A percentile compares a stretch with the other conserved stretches of the same genome.
Conservation (phyloP, 2,329 filamentous ascomycete genomes). For the Trichocomaceae sp. region DNA sequence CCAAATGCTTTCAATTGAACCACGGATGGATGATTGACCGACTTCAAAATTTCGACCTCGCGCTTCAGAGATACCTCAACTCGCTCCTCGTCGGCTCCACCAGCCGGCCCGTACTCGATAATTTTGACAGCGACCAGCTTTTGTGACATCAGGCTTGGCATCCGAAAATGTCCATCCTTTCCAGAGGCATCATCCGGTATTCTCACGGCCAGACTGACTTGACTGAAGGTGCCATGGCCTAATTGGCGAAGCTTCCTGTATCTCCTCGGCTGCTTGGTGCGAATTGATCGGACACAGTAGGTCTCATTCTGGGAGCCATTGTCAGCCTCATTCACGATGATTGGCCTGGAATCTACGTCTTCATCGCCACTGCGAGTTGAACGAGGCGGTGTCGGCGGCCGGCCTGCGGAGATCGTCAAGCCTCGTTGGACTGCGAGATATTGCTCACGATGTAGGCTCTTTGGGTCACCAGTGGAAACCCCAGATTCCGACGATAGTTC, state of each 20-base stretch:
- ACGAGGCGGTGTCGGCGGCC: slow-evolving; percentile 72
- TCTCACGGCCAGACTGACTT: slow-evolving; percentile 83
- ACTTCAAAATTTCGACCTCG: slow-evolving; percentile 88
- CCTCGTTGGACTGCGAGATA: slow-evolving; percentile 75
- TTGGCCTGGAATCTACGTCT: slow-evolving; percentile 39
- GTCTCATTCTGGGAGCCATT: slow-evolving; percentile 45
- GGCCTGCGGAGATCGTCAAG: slow-evolving; percentile 52
- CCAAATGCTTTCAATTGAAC: slow-evolving; percentile 90
- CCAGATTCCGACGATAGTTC: slow-evolving; percentile 44
- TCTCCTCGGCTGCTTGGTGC: slow-evolving; percentile 62
- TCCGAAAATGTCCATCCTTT: slow-evolving; percentile 15
- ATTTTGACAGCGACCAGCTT: slow-evolving; percentile 91
- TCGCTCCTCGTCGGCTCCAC: slow-evolving; percentile 85
- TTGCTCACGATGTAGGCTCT: slow-evolving; percentile 63
- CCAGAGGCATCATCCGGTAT: slow-evolving; percentile 51
- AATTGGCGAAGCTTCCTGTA: slow-evolving; percentile 77
- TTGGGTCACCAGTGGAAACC: slow-evolving; percentile 34
- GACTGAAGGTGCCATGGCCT: slow-evolving; percentile 92
- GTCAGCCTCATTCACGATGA: slow-evolving; percentile 19
- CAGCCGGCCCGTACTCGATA: slow-evolving; percentile 87
- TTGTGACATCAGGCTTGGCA: slow-evolving; percentile 40
- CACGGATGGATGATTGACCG: slow-evolving; percentile 79
- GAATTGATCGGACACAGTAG: slow-evolving; percentile 62
- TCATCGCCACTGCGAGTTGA: slow-evolving; percentile 59
- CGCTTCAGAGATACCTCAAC: slow-evolving; percentile 90